These are phyloP conservation scores for Torulaspora delbrueckii DNA, from an alignment of 805 yeast genomes.

Conservation along the genomic window DNA sequence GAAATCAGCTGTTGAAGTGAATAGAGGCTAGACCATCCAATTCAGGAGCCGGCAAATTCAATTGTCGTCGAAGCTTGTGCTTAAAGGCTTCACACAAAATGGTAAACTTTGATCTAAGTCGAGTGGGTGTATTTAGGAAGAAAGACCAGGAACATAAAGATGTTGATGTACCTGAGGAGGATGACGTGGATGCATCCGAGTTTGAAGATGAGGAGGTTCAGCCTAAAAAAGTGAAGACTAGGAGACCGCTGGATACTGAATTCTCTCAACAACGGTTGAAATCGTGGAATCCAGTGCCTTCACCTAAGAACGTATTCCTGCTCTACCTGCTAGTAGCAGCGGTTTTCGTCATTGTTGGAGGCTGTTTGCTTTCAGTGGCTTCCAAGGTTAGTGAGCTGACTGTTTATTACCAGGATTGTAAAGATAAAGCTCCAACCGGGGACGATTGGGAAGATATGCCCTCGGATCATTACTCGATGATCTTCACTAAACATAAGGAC, in stretches of 20 bases:
- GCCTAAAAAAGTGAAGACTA: conserved; percentile 43
- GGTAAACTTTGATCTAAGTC: conserved; percentile 29
- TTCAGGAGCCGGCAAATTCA: neutral
- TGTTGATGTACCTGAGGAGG: conserved; percentile 16
- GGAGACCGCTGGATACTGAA: conserved; percentile 68
- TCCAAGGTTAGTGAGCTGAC: conserved; percentile 65
- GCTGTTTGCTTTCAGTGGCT: conserved; percentile 69
- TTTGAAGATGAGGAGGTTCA: conserved; percentile 39
- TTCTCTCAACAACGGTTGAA: conserved; percentile 63
- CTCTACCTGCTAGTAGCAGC: conserved; percentile 66
- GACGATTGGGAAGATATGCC: conserved; percentile 51
- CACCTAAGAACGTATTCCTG: conserved; percentile 86
- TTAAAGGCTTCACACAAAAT: conserved; percentile 6
- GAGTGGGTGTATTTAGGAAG: conserved; percentile 30
- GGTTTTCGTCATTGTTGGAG: conserved; percentile 88
- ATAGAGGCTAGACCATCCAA: neutral
- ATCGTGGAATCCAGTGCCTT: conserved; percentile 72
- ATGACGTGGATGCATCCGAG: conserved; percentile 36
- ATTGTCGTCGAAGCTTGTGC: neutral
- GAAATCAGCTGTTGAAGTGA: neutral
- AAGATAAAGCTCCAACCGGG: conserved; percentile 42
- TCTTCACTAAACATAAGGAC: conserved; percentile 47
- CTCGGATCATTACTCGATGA: conserved; percentile 46
- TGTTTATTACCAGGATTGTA: conserved; percentile 75
- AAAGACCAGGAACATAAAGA: conserved; percentile 22